A percentile compares a stretch with the other conserved stretches of the same genome.
phyloP scores from a whole-genome alignment of 2,329 filamentous ascomycete genomes.

The Cladosporium colombiae region DNA sequence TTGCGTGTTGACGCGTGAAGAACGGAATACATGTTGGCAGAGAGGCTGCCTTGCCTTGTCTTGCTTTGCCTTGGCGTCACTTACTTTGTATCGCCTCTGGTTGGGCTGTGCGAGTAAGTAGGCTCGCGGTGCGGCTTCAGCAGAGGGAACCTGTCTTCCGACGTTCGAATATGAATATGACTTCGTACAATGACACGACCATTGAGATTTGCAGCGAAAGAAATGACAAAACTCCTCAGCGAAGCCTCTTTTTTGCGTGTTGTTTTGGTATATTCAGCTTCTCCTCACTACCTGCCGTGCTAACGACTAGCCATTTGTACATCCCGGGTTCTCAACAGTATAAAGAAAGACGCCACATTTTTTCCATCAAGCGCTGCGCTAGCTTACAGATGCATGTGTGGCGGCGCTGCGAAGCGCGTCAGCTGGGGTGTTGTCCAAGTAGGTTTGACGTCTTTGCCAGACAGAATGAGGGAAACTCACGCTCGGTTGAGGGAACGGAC shows the following conservation, averaged over 20 bases:
- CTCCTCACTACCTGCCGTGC: neutral
- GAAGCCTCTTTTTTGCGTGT: neutral
- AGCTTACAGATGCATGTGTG: conserved; percentile 49
- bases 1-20: neutral
- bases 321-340: conserved; percentile 15
- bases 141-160: neutral
- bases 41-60: neutral
- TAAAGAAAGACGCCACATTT: conserved; percentile 20
- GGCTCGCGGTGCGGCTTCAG: neutral
- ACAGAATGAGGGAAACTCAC: conserved; percentile 56
- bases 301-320: conserved; percentile 27
- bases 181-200: neutral
- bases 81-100: neutral
- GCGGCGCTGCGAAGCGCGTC: conserved; percentile 46
- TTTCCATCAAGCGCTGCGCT: conserved; percentile 20
- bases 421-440: neutral
- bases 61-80: neutral
- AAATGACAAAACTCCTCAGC: neutral
- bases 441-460: neutral
- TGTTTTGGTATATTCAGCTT: conserved; percentile 11
- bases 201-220: neutral
- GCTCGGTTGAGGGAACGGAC: conserved; percentile 73
- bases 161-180: neutral
- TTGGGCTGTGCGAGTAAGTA: neutral
- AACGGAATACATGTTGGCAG: neutral